Evolutionary conservation across 2,329 filamentous ascomycete genomes (phyloP).

Genomic region (Talaromyces sp.): DNA sequence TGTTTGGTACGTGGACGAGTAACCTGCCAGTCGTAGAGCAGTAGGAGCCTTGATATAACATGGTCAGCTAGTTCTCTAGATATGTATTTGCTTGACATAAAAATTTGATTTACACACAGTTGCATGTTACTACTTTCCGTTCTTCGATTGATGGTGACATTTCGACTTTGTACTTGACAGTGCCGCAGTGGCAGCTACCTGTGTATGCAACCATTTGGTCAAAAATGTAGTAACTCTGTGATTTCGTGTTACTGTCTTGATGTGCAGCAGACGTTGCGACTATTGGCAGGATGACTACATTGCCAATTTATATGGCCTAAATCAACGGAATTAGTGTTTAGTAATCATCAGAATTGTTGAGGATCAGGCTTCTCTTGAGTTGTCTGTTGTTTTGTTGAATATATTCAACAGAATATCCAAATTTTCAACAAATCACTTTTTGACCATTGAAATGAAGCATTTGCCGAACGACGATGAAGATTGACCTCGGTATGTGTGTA

Average conservation of each 20-base stretch:
- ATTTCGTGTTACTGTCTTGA: background rate
- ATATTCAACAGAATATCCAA: background rate
- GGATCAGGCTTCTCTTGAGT: background rate
- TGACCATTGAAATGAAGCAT: background rate
- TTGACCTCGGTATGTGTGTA: background rate
- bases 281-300: background rate
- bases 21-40: conserved; percentile 34
- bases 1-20: conserved; percentile 28
- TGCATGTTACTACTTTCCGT: conserved; percentile 23
- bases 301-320: background rate
- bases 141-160: conserved; percentile 24
- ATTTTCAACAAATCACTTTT: background rate
- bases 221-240: background rate
- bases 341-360: background rate
- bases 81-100: background rate
- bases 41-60: conserved; percentile 29
- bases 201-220: conserved; percentile 11
- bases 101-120: conserved; percentile 22
- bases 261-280: background rate
- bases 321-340: background rate
- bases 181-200: conserved; percentile 28
- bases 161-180: conserved; percentile 25
- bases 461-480: background rate
- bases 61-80: background rate
- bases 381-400: background rate